Conservation (phyloP, 2,329 filamentous ascomycete species). For the Pseudopithomyces chartarum region DNA sequence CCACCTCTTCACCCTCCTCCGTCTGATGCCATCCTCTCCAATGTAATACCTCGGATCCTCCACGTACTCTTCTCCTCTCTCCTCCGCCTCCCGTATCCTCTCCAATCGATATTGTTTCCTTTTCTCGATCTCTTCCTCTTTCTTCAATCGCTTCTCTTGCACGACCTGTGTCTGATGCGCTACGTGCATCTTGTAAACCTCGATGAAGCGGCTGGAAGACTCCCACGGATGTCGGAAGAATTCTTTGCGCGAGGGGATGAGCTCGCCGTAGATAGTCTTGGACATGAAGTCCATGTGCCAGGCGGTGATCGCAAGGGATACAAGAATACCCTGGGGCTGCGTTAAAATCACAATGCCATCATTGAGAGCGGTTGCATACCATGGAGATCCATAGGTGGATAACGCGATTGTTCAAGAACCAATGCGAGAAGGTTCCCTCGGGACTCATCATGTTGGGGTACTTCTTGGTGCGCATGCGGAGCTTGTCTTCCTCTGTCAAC, state of each 20-base stretch:
- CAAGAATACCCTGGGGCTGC: constrained; percentile 63
- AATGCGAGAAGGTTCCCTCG: constrained; percentile 78
- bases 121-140: constrained; percentile 86
- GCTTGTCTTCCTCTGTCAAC: constrained; percentile 67
- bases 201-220: constrained; percentile 67
- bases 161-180: constrained; percentile 71
- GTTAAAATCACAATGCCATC: not conserved
- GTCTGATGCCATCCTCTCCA: constrained; percentile 48
- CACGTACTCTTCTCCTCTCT: constrained; percentile 41
- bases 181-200: constrained; percentile 78
- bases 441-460: constrained; percentile 93
- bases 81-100: constrained; percentile 44
- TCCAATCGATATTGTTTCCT: constrained; percentile 77
- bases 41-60: constrained; percentile 45
- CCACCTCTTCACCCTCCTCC: constrained; percentile 75
- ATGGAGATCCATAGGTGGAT: constrained; percentile 85
- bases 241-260: constrained; percentile 73
- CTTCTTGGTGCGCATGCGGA: constrained; percentile 68
- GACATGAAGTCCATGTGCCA: constrained; percentile 78
- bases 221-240: constrained; percentile 72
- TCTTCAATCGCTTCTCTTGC: constrained; percentile 71
- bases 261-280: constrained; percentile 78
- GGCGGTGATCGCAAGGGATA: constrained; percentile 71
- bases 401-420: constrained; percentile 76
- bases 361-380: constrained; percentile 57